Evolutionary conservation across 23 red algal species (phyloP), one percentile per base, ranked within the genome.

Genomic region (Gracilariopsis chorda): DNA sequence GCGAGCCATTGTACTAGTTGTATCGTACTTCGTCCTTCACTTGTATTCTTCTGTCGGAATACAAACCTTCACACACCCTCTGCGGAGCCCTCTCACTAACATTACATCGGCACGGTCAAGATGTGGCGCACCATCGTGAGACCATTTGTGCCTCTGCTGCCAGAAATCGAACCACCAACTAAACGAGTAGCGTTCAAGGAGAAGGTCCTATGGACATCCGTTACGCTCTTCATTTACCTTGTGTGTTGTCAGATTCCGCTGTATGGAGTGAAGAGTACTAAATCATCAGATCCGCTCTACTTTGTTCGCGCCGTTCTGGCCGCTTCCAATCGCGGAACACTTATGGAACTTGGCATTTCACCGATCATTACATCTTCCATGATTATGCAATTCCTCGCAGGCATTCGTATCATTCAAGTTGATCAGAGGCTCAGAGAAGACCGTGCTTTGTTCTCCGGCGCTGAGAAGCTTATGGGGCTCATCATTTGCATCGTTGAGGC

Each of bases 331-430:
- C 87, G 97, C 37, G 97, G 97, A 52, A 99, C 97, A 3, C 93
- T 99, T 2, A 99, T 99, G 97, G 97, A 99, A 84, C 75, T 99
- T n/a, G 97, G 97, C 39, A 95, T 96, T 55, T 93, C 93, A 52
- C 97, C 97, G 2, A 99, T 99, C 36, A 93, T 99, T 16, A 99
- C 97, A 7, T 93, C 97, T 13, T 91, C 90, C 32, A 92, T 99
- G 93, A 96, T 99, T 46, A 95, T 99, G 93, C 97, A 99, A 72
- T 88, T 99, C 29, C 82, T 99, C 40, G 97, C 93, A 11, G 97
- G 97, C 19, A 93, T 92, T 49, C 82, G 86, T 14, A 91, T 99
- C 74, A 99, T 99, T 27, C 90, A 99, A 37, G 93, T 99, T 35
- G 97, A 99, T 56, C 88, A 93, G 53, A 74, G 85, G 17, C 55